These are phyloP conservation scores for Capsicum chinense DNA, from an alignment of 257 asterid species.

Conservation along the genomic window DNA sequence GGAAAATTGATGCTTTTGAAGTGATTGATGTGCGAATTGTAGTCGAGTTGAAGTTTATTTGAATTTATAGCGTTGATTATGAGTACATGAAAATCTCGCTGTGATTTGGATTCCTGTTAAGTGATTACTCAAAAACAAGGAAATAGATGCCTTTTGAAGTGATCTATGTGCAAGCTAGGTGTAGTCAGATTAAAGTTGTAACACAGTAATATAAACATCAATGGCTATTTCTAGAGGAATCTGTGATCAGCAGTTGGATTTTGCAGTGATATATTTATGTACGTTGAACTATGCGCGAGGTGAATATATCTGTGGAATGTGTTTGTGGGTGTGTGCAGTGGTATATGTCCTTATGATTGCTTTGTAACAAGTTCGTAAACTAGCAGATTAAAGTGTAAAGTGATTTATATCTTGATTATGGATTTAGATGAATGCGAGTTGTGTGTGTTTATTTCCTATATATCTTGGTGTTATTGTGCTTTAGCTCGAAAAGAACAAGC, in stretches of 20 bases:
- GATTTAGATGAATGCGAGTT: too few relatives aligned
- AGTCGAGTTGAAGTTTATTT: too few relatives aligned
- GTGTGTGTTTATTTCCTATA: too few relatives aligned
- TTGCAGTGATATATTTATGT: not conserved
- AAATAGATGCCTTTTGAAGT: not conserved
- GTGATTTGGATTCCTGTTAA: not conserved
- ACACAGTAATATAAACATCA: too few relatives aligned
- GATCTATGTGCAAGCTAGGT: not conserved
- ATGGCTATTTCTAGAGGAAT: not conserved
- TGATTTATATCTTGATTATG: too few relatives aligned
- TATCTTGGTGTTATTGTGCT: too few relatives aligned
- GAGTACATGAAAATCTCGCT: not conserved
- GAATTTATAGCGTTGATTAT: not conserved
- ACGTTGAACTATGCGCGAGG: not conserved
- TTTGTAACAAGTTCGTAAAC: too few relatives aligned
- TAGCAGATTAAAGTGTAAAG: too few relatives aligned
- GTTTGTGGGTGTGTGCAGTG: not conserved
- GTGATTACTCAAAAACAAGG: not conserved
- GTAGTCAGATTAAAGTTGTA: too few relatives aligned
- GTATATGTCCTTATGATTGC: not conserved
- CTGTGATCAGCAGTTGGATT: too few relatives aligned
- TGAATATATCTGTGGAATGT: not conserved
- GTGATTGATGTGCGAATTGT: not conserved
- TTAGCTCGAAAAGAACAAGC: too few relatives aligned
- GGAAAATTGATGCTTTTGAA: not conserved